phyloP scores from a whole-genome alignment of 169 alveolate species.

The Blepharisma undulans region DNA sequence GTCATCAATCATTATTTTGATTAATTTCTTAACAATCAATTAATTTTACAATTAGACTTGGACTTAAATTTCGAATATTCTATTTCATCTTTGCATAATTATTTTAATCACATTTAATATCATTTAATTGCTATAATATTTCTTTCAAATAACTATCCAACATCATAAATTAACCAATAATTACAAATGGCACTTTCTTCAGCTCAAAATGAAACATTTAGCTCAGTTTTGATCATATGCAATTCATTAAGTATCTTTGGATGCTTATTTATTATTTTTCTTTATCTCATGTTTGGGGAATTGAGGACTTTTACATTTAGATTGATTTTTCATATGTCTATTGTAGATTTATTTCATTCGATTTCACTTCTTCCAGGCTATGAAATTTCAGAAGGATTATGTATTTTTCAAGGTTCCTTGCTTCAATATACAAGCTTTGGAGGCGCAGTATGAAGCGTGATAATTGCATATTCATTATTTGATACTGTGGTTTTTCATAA shows the following conservation, averaged over 20 bases:
- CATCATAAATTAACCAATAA: neutral
- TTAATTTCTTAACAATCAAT: too few species aligned
- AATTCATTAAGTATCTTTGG: constrained; percentile 16
- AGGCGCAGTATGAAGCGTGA: neutral
- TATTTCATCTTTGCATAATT: neutral
- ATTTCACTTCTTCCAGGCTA: neutral
- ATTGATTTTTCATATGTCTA: neutral
- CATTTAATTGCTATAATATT: neutral
- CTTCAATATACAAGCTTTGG: constrained; percentile 3
- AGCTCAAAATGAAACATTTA: neutral
- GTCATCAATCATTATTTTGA: too few species aligned
- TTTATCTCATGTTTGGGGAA: neutral
- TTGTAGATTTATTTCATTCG: constrained; percentile 1
- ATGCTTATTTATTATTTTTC: neutral
- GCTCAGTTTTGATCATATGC: neutral
- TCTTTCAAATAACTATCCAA: neutral
- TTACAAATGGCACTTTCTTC: neutral
- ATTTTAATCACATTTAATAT: too few species aligned
- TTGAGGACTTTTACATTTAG: constrained; percentile 1
- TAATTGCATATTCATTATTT: constrained; percentile 8
- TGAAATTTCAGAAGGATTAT: neutral
- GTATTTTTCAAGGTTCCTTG: neutral
- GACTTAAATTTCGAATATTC: neutral
- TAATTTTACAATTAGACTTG: too few species aligned
- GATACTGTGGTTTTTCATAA: neutral